Conservation (phyloP, 345 rosid genomes). For the Murraya koenigii region DNA sequence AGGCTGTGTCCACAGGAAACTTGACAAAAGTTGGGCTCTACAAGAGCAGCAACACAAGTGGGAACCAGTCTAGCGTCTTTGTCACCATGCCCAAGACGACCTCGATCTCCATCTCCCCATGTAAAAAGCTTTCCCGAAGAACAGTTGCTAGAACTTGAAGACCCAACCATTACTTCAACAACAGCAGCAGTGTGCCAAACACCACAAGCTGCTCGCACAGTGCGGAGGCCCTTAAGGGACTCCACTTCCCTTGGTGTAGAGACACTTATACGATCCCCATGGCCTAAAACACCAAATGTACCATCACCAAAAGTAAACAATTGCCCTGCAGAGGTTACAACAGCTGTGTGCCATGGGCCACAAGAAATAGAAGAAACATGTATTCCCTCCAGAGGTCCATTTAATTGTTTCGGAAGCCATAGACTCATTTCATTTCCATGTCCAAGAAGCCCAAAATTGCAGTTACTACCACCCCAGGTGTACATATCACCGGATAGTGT, state of each 20-base stretch:
- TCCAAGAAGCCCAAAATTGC: conserved; percentile 65
- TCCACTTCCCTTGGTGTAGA: conserved; percentile 71
- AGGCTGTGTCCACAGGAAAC: conserved; percentile 77
- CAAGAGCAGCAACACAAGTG: conserved; percentile 76
- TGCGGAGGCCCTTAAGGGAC: conserved; percentile 78
- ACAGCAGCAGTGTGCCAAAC: conserved; percentile 90
- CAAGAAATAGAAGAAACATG: conserved; percentile 73
- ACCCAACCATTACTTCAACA: conserved; percentile 77
- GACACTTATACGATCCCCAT: conserved; percentile 57
- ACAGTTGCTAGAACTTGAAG: conserved; percentile 70
- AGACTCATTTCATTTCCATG: conserved; percentile 61
- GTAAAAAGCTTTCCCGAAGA: conserved; percentile 77
- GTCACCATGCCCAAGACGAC: conserved; percentile 81
- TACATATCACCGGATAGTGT: conserved; percentile 76
- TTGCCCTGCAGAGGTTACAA: conserved; percentile 75
- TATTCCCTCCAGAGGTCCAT: conserved; percentile 75
- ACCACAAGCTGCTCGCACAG: conserved; percentile 77
- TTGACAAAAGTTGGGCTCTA: conserved; percentile 71
- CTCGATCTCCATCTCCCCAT: conserved; percentile 87
- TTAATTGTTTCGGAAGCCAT: conserved; percentile 69
- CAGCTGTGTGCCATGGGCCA: conserved; percentile 86
- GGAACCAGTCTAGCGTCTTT: conserved; percentile 69
- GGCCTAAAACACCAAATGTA: conserved; percentile 76
- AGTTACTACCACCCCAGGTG: conserved; percentile 66
- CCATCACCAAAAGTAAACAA: conserved; percentile 82